A percentile compares a stretch with the other conserved stretches of the same genome.
phyloP scores from a whole-genome alignment of 768 basidiomycete genomes.

The Butyriboletus loyo region DNA sequence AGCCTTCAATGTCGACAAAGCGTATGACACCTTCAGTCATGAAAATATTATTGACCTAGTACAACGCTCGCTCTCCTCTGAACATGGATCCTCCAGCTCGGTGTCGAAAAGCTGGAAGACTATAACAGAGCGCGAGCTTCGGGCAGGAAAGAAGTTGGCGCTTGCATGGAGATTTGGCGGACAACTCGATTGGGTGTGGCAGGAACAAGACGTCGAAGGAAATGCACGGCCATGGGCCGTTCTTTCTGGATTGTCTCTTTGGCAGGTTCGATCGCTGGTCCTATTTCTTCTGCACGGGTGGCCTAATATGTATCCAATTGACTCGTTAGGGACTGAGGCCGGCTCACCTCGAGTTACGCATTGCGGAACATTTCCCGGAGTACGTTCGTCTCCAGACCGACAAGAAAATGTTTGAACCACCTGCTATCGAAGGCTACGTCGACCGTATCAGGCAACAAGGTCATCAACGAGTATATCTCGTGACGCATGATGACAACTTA shows the following conservation, averaged over 20 bases:
- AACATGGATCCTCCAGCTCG: constrained; percentile 22
- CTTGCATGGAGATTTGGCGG: constrained; percentile 77
- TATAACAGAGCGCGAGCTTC: constrained; percentile 52
- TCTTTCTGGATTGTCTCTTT: constrained; percentile 70
- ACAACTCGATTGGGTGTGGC: constrained; percentile 84
- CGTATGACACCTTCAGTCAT: constrained; percentile 52
- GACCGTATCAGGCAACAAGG: constrained; percentile 61
- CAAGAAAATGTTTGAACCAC: constrained; percentile 64
- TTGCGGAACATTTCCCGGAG: constrained; percentile 65
- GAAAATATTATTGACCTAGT: constrained; percentile 64
- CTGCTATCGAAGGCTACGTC: constrained; percentile 83
- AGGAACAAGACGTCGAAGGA: constrained; percentile 63
- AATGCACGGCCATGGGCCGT: constrained; percentile 66
- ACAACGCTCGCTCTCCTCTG: constrained; percentile 48
- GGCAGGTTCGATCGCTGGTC: constrained; percentile 48
- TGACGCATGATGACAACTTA: constrained; percentile 69
- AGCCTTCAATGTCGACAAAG: constrained; percentile 34
- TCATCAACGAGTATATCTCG: constrained; percentile 64
- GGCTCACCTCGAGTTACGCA: constrained; percentile 69
- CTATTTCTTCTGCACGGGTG: constrained; percentile 1
- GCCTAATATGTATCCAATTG: constrained; percentile 6
- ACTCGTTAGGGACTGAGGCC: constrained; percentile 34
- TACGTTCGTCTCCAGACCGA: constrained; percentile 39
- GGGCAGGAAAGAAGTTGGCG: constrained; percentile 56
- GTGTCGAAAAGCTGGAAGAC: constrained; percentile 53